phyloP scores from a whole-genome alignment of 2,329 filamentous ascomycete genomes.

The Fusarium liriodendri region DNA sequence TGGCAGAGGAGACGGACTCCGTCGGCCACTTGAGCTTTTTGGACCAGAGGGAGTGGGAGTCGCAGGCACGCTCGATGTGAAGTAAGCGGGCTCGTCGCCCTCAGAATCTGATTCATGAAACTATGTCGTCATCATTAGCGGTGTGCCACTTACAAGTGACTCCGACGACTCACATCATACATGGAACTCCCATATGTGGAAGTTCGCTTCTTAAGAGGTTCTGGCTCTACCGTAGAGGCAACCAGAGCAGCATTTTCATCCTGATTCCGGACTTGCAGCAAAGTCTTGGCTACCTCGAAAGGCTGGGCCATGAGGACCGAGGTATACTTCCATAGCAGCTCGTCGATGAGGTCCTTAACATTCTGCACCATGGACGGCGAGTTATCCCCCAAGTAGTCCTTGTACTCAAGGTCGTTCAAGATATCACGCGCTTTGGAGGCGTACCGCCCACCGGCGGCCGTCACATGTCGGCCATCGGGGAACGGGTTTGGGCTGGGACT shows the following conservation, averaged over 20 bases:
- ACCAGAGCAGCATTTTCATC: slow-evolving; percentile 56
- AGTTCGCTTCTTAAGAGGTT: slow-evolving; percentile 43
- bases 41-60: slow-evolving; percentile 62
- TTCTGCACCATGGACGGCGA: slow-evolving; percentile 81
- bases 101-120: slow-evolving; percentile 73
- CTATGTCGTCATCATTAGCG: slow-evolving; percentile 42
- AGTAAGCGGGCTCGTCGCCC: slow-evolving; percentile 85
- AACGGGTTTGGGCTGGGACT: slow-evolving; percentile 59
- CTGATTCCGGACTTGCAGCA: slow-evolving; percentile 80
- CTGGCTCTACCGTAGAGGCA: slow-evolving; percentile 35
- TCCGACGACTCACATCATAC: slow-evolving; percentile 47
- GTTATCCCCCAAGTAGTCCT: slow-evolving; percentile 82
- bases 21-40: slow-evolving; percentile 49
- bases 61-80: slow-evolving; percentile 73
- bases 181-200: slow-evolving; percentile 50
- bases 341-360: slow-evolving; percentile 81
- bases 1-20: slow-evolving; percentile 47
- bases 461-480: slow-evolving; percentile 56
- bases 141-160: slow-evolving; percentile 10
- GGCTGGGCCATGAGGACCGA: slow-evolving; percentile 91
- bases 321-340: slow-evolving; percentile 91
- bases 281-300: slow-evolving; percentile 95
- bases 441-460: slow-evolving; percentile 47
- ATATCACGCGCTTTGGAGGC: slow-evolving; percentile 80
- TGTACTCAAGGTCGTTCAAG: slow-evolving; percentile 91